Evolutionary conservation across 176 grass and related monocot species (phyloP).

Genomic region (Guadua angustifolia): DNA sequence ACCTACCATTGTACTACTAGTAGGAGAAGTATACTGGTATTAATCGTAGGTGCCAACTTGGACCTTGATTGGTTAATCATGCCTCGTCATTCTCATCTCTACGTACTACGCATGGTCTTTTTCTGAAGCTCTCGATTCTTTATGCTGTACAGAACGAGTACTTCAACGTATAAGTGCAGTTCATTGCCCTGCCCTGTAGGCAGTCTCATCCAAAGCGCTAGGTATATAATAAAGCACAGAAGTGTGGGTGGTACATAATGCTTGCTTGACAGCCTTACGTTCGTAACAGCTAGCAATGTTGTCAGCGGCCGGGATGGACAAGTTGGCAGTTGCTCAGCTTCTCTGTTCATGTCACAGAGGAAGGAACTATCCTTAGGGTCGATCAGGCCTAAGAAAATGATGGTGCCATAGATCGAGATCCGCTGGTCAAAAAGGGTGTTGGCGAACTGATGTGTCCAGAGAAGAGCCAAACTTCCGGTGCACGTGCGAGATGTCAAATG

Average conservation of each 20-base stretch:
- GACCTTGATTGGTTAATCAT: not conserved
- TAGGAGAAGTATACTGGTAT: too few relatives aligned
- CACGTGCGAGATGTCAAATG: not conserved
- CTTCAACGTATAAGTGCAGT: not conserved
- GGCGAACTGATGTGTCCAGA: not conserved
- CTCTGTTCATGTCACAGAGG: not conserved
- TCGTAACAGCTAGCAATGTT: not conserved
- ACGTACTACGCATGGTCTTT: not conserved
- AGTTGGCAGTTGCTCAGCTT: not conserved
- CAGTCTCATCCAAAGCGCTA: not conserved
- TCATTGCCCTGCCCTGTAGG: not conserved
- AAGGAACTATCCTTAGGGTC: not conserved
- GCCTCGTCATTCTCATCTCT: not conserved
- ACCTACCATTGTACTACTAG: not conserved
- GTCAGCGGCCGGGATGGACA: not conserved
- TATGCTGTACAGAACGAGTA: not conserved
- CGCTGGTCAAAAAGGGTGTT: not conserved
- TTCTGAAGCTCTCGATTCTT: not conserved
- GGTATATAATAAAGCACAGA: not conserved
- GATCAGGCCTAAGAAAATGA: not conserved
- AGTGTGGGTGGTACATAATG: not conserved
- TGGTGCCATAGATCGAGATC: not conserved
- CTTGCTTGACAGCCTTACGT: not conserved
- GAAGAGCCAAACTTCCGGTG: not conserved
- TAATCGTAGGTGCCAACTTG: not conserved